Percentiles rank a stretch among this genome's conserved stretches.
These are phyloP conservation scores for Lactarius sp. DNA, from an alignment of 768 basidiomycete species.

Conservation along the genomic window DNA sequence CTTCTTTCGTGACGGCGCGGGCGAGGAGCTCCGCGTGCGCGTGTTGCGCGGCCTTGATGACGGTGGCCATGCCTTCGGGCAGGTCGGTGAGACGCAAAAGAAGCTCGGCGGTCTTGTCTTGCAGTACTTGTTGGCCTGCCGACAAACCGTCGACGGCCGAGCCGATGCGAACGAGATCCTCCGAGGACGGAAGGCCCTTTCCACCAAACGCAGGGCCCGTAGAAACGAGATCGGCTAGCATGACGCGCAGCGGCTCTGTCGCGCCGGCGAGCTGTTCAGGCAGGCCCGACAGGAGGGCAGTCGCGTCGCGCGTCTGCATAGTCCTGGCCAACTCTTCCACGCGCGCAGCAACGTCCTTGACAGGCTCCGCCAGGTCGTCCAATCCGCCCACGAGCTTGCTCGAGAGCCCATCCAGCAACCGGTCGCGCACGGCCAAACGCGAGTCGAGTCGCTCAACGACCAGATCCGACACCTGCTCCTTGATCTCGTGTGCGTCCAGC, in stretches of 20 bases:
- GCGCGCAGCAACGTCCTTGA: conserved; percentile 38
- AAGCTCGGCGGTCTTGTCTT: conserved; percentile 46
- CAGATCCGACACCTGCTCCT: conserved; percentile 84
- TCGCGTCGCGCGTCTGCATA: conserved; percentile 41
- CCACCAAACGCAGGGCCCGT: conserved; percentile 20
- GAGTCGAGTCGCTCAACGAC: conserved; percentile 84
- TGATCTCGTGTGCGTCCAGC: conserved; percentile 80
- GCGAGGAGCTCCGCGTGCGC: conserved; percentile 60
- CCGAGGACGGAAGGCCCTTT: conserved; percentile 23
- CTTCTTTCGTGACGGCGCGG: conserved; percentile 52
- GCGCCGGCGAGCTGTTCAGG: conserved; percentile 44
- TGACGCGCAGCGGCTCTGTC: conserved; percentile 39
- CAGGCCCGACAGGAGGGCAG: conserved; percentile 42
- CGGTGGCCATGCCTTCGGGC: conserved; percentile 53
- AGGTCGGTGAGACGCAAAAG: conserved; percentile 49
- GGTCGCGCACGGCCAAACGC: conserved; percentile 72
- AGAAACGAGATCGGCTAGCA: conserved; percentile 27
- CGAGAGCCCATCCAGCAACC: conserved; percentile 54
- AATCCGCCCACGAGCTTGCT: conserved; percentile 53
- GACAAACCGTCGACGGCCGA: conserved; percentile 45
- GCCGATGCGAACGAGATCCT: conserved; percentile 43
- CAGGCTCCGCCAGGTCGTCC: conserved; percentile 39
- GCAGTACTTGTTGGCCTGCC: conserved; percentile 46
- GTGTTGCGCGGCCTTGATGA: conserved; percentile 52
- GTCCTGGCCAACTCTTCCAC: conserved; percentile 40